phyloP scores from a whole-genome alignment of 2,329 filamentous ascomycete genomes.

The Penicillium frequentans region DNA sequence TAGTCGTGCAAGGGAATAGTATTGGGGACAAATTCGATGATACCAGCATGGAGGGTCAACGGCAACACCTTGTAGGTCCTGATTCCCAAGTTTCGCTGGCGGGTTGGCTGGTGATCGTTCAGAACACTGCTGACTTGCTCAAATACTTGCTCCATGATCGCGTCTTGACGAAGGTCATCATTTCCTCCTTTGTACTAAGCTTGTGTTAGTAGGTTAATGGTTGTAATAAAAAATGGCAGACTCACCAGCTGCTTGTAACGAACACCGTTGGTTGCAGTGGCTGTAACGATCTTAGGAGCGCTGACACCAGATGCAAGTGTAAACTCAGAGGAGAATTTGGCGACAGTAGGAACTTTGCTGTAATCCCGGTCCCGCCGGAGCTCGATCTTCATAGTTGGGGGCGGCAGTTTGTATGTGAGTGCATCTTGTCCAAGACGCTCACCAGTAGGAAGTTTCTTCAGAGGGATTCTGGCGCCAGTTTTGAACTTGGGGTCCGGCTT shows the following conservation, averaged over 20 bases:
- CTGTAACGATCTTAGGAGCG: slow-evolving; percentile 89
- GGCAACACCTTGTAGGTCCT: slow-evolving; percentile 97
- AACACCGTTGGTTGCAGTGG: slow-evolving; percentile 72
- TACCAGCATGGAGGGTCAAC: slow-evolving; percentile 76
- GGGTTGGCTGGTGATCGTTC: slow-evolving; percentile 79
- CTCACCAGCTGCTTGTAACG: slow-evolving; percentile 80
- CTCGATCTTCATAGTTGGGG: slow-evolving; percentile 83
- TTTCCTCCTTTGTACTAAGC: slow-evolving; percentile 82
- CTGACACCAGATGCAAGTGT: slow-evolving; percentile 87
- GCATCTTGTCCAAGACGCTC: slow-evolving; percentile 64
- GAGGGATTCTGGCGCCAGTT: slow-evolving; percentile 61
- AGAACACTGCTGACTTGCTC: slow-evolving; percentile 90
- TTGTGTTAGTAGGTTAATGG: background rate
- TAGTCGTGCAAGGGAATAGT: slow-evolving; percentile 91
- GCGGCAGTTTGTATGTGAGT: slow-evolving; percentile 70
- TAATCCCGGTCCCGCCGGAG: slow-evolving; percentile 75
- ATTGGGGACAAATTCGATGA: slow-evolving; percentile 96
- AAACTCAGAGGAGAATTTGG: slow-evolving; percentile 71
- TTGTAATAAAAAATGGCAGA: background rate
- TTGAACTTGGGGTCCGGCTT: slow-evolving; percentile 62
- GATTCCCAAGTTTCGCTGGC: slow-evolving; percentile 84
- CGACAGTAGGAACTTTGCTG: slow-evolving; percentile 70
- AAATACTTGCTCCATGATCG: slow-evolving; percentile 99
- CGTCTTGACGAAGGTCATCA: slow-evolving; percentile 94
- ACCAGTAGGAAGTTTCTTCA: slow-evolving; percentile 66